phyloP scores from a whole-genome alignment of 805 yeast species.

The Nakazawaea siamensis region DNA sequence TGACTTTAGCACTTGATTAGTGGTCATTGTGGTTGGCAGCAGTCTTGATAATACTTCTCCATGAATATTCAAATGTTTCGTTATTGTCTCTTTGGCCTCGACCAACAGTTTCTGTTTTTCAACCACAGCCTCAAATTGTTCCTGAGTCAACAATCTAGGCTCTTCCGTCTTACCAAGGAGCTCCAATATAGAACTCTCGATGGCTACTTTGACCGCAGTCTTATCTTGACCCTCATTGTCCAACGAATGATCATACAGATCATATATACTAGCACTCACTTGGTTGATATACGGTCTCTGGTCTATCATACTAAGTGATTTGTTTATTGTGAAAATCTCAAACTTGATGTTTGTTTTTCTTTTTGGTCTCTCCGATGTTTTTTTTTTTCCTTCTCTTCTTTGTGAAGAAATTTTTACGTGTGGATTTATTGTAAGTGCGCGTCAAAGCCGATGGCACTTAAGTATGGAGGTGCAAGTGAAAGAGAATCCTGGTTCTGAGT shows the following conservation, averaged over 20 bases:
- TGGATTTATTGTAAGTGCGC: too few relatives aligned
- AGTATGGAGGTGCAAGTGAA: too few relatives aligned
- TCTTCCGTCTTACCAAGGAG: background rate
- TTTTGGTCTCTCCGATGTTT: background rate
- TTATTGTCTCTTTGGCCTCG: background rate
- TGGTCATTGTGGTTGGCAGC: background rate
- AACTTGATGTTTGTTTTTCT: background rate
- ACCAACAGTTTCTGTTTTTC: background rate
- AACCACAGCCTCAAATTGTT: background rate
- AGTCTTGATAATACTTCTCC: background rate
- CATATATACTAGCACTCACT: conserved; percentile 1
- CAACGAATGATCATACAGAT: conserved; percentile 2
- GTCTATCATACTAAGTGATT: conserved; percentile 1
- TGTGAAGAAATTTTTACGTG: too few relatives aligned
- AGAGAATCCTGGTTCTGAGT: too few relatives aligned
- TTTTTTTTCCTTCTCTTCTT: background rate
- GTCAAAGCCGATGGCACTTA: too few relatives aligned
- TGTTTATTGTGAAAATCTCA: background rate
- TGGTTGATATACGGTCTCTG: conserved; percentile 7
- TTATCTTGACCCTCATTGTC: background rate
- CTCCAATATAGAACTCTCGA: conserved; percentile 2
- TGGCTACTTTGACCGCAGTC: conserved; percentile 1
- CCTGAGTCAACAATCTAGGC: conserved; percentile 1
- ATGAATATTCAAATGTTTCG: background rate
- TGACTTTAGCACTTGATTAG: background rate